Percentiles rank a stretch among this genome's conserved stretches.
Conservation (phyloP, 2,329 filamentous ascomycete species). For the Biscogniauxia marginata region DNA sequence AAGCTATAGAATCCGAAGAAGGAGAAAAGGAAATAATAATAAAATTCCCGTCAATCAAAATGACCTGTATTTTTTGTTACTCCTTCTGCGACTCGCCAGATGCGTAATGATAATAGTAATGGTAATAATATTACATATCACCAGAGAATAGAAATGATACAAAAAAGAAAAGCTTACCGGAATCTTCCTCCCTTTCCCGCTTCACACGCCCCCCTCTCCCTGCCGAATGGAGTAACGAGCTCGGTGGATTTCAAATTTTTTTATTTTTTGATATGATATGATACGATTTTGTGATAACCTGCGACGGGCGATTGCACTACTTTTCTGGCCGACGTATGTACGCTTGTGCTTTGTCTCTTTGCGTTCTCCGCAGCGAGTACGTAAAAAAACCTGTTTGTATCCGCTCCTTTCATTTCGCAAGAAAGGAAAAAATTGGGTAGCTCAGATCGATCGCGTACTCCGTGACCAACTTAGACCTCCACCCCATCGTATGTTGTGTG, state of each 20-base stretch:
- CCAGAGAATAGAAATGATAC: neutral
- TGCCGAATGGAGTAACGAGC: conserved; percentile 2
- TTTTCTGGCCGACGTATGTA: neutral
- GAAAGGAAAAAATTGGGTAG: neutral
- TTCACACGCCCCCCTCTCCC: neutral
- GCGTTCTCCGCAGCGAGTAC: neutral
- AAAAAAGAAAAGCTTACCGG: neutral
- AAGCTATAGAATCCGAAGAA: neutral
- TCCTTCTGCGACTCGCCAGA: neutral
- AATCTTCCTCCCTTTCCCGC: neutral
- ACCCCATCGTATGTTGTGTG: neutral
- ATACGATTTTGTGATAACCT: neutral
- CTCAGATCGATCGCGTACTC: conserved; percentile 1
- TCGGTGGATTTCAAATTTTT: neutral
- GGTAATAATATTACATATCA: neutral
- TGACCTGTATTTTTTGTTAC: neutral
- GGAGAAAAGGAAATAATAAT: neutral
- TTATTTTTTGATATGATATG: neutral
- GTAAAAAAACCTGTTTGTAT: neutral
- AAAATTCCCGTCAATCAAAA: too few relatives aligned
- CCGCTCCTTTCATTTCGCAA: conserved; percentile 6
- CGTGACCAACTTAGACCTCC: neutral
- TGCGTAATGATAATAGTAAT: neutral
- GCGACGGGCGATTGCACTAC: neutral
- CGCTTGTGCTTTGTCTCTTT: neutral